phyloP scores from a whole-genome alignment of 2,329 filamentous ascomycete genomes.

The Diplodia sapinea region DNA sequence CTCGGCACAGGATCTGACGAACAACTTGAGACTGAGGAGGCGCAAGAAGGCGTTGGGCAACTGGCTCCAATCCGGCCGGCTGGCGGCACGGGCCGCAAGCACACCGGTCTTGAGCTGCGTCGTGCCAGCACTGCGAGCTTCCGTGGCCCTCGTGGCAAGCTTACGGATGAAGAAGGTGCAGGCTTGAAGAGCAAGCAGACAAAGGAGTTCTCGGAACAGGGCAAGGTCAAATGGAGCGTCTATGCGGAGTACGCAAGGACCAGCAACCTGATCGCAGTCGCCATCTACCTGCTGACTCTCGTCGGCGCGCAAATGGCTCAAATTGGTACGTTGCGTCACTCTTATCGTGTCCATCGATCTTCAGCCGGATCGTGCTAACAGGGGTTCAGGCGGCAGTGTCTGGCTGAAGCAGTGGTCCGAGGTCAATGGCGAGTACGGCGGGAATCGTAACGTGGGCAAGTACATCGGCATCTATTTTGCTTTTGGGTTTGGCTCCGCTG shows the following conservation, averaged over 20 bases:
- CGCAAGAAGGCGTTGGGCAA: conserved; percentile 75
- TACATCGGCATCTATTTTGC: conserved; percentile 96
- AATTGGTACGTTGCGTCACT: conserved; percentile 64
- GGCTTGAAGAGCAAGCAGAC: conserved; percentile 78
- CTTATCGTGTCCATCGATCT: neutral
- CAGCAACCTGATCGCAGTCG: conserved; percentile 85
- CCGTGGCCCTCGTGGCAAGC: conserved; percentile 80
- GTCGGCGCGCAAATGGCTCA: conserved; percentile 80
- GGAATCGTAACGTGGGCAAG: conserved; percentile 79
- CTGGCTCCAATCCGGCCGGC: conserved; percentile 73
- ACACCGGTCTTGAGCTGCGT: conserved; percentile 73
- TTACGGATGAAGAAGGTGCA: conserved; percentile 81
- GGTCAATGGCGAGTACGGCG: conserved; percentile 68
- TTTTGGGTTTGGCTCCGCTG: conserved; percentile 85
- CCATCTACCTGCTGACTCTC: conserved; percentile 77
- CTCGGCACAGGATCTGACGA: conserved; percentile 54
- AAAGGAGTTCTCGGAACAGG: conserved; percentile 90
- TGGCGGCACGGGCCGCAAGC: conserved; percentile 63
- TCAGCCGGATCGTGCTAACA: conserved; percentile 19
- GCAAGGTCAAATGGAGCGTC: conserved; percentile 97
- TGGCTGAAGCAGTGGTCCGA: conserved; percentile 97
- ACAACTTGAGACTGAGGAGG: conserved; percentile 62
- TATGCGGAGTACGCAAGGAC: conserved; percentile 94
- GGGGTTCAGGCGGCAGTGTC: conserved; percentile 70
- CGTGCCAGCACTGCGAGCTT: conserved; percentile 93